Conservation (phyloP, 805 yeast genomes). For the Candida germanica region DNA sequence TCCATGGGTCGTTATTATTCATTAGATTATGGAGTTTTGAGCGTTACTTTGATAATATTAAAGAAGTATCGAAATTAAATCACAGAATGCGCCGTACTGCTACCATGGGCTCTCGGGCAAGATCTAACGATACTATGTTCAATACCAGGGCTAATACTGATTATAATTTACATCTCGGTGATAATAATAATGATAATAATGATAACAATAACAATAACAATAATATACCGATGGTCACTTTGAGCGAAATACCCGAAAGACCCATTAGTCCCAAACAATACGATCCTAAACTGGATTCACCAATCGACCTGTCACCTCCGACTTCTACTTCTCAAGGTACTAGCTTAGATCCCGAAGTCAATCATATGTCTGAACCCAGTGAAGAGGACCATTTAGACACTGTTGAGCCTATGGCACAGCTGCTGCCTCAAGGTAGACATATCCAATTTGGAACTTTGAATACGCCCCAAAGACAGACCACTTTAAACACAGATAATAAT, state of each 20-base stretch:
- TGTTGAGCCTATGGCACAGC: not conserved
- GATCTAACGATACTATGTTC: slow-evolving; percentile 21
- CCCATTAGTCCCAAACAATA: not conserved
- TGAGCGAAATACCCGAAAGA: not conserved
- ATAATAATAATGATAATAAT: too few relatives aligned
- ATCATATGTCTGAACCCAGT: slow-evolving; percentile 43
- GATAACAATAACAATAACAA: not conserved
- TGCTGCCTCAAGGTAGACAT: slow-evolving; percentile 2
- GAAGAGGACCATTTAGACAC: slow-evolving; percentile 13
- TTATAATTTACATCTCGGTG: slow-evolving; percentile 32
- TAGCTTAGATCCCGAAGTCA: slow-evolving; percentile 12
- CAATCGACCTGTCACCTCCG: slow-evolving; percentile 1
- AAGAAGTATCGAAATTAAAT: slow-evolving; percentile 70
- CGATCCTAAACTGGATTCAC: not conserved
- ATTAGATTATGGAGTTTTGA: slow-evolving; percentile 88
- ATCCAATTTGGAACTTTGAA: slow-evolving; percentile 2
- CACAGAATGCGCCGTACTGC: slow-evolving; percentile 80
- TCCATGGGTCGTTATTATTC: slow-evolving; percentile 75
- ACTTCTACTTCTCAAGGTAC: slow-evolving; percentile 1
- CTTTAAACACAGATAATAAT: not conserved
- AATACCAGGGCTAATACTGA: slow-evolving; percentile 12
- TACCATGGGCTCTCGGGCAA: slow-evolving; percentile 57
- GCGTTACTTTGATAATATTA: slow-evolving; percentile 78
- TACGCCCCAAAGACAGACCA: not conserved
- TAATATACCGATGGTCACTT: slow-evolving; percentile 6